Conservation (phyloP, 1,284 basidiomycete species). For the Tilletia walkeri region DNA sequence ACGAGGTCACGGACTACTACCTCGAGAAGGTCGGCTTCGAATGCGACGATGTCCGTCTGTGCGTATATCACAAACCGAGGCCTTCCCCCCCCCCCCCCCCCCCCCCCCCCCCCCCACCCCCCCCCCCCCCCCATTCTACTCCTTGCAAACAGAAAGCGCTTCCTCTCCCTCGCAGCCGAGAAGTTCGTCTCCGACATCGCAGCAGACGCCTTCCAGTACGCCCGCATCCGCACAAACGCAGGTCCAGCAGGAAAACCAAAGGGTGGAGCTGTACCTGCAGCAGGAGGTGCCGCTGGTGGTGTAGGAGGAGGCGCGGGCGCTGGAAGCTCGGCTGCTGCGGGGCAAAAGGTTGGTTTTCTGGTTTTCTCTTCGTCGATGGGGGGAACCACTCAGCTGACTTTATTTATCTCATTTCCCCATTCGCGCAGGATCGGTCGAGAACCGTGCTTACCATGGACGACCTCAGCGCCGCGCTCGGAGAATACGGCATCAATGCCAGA, state of each 20-base stretch:
- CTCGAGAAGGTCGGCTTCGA: slow-evolving; percentile 36
- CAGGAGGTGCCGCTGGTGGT: slow-evolving; percentile 26
- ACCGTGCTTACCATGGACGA: slow-evolving; percentile 99
- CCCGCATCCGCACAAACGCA: slow-evolving; percentile 75
- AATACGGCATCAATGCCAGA: slow-evolving; percentile 69
- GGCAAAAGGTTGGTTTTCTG: background rate
- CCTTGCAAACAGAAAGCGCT: slow-evolving; percentile 68
- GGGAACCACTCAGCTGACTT: background rate
- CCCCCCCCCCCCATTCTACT: too few species aligned
- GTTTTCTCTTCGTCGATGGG: background rate
- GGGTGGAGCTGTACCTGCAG: slow-evolving; percentile 17
- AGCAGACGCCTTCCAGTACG: slow-evolving; percentile 94
- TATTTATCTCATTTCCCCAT: slow-evolving; percentile 1
- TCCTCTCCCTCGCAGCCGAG: slow-evolving; percentile 91
- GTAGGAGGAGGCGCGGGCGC: slow-evolving; percentile 18
- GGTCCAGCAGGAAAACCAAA: slow-evolving; percentile 55
- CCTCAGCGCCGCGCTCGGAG: slow-evolving; percentile 80
- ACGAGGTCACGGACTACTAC: slow-evolving; percentile 97
- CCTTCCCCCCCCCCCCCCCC: too few species aligned
- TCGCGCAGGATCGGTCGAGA: slow-evolving; percentile 70
- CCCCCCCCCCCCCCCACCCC: background rate
- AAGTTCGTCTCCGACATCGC: slow-evolving; percentile 98
- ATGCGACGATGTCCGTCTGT: slow-evolving; percentile 35
- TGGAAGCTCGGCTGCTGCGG: background rate
- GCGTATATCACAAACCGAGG: slow-evolving; percentile 17